Base-by-base conservation (phyloP, 495 filamentous ascomycete species). In the Penicillium cinerascens region DNA sequence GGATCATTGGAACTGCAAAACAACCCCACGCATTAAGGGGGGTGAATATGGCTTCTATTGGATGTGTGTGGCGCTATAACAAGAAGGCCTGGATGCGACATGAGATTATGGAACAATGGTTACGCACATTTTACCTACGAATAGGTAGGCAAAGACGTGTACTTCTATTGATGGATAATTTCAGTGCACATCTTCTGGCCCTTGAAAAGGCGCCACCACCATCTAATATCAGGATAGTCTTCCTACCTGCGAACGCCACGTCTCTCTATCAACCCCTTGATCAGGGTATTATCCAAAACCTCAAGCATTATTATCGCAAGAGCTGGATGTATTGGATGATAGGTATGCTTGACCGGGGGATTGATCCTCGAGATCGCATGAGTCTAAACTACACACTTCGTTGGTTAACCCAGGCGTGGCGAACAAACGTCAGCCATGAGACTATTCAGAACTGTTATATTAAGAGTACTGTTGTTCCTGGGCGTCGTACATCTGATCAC, bases 201-300 rank as follows among this genome's bases (percentile, higher is more conserved):
- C 3, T 26, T 4, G 4, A 7, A 26, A 26, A 4, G 7, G 25
- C 25, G 3, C 25, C 25, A 26, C 25, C 25, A 3, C 7, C 25
- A 7, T 7, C 25, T 26, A 26, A 26, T 26, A 26, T 26, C 7
- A 7, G 7, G 25, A 7, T 26, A 7, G 25, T 26, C 4, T 70
- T 55, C 22, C 59, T 65, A 10, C 67, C 59, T 13, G 20, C 51
- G 10, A 65, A 65, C 39, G 52, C 56, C 22, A 69, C 56, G 6
- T 57, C 51, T 25, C 29, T 57, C 18, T 62, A 53, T 37, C 59
- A 67, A 36, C 66, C 59, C 20, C 35, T 65, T 15, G 64, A 70
- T 56, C 49, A 66, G 42, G 66, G 64, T 22, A 61, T 69, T 37
- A 69, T 69, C 35, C 40, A 46, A 25, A 55, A 42, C 21, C 54